phyloP scores from a whole-genome alignment of 2,329 filamentous ascomycete species.

The Orbilia ellipsospora region DNA sequence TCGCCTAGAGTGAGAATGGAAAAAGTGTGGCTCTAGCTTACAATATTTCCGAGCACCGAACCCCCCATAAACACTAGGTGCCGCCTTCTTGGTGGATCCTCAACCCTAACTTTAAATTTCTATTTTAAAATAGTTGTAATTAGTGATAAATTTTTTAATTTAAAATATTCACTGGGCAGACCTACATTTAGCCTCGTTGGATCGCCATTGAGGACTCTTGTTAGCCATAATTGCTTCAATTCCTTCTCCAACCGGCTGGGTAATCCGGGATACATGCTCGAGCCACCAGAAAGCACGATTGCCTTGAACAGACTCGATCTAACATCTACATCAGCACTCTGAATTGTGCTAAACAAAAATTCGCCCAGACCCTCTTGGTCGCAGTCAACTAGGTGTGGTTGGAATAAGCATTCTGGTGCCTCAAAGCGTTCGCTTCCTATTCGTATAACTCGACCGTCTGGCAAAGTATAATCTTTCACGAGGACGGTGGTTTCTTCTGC shows the following conservation, averaged over 20 bases:
- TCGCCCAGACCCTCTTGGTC: constrained; percentile 97
- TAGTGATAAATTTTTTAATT: too few relatives aligned
- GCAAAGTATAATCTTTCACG: constrained; percentile 96
- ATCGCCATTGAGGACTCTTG: constrained; percentile 86
- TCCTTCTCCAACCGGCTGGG: constrained; percentile 97
- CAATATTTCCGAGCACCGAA: constrained; percentile 93
- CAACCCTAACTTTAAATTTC: constrained; percentile 99
- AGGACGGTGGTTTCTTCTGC: constrained; percentile 97
- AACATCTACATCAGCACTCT: constrained; percentile 93
- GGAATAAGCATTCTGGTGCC: constrained; percentile 97
- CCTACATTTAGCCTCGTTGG: constrained; percentile 82
- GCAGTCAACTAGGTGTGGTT: constrained; percentile 96
- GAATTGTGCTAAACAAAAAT: constrained; percentile 98
- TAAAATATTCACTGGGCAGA: not conserved
- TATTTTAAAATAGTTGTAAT: constrained; percentile 59
- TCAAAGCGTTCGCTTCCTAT: constrained; percentile 98
- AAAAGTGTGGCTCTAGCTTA: constrained; percentile 61
- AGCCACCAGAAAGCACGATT: constrained; percentile 93
- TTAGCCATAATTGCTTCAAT: constrained; percentile 97
- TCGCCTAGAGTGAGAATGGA: not conserved
- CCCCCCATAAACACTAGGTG: constrained; percentile 99
- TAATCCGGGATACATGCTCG: constrained; percentile 98
- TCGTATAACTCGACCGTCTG: constrained; percentile 93
- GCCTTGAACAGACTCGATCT: constrained; percentile 95
- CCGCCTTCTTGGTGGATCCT: constrained; percentile 91